phyloP scores from a whole-genome alignment of 1,139 yeast species.

The Geotrichum siamense region DNA sequence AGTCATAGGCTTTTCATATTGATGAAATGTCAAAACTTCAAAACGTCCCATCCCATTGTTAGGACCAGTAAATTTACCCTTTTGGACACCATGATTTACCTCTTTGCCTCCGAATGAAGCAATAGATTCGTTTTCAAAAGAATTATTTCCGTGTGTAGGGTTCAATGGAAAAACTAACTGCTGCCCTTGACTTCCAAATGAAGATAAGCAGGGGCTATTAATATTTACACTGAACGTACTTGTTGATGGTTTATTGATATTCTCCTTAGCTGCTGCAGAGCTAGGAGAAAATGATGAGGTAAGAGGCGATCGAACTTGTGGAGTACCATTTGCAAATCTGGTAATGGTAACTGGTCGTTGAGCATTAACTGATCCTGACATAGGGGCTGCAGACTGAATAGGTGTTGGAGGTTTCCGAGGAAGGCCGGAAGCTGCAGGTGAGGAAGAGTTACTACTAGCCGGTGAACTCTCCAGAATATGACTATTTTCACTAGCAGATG shows the following conservation, averaged over 20 bases:
- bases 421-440: background rate
- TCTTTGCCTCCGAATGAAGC: slow-evolving; percentile 13
- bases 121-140: slow-evolving; percentile 16
- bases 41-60: slow-evolving; percentile 17
- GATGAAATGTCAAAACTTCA: slow-evolving; percentile 18
- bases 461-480: background rate
- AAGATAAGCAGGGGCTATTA: slow-evolving; percentile 6
- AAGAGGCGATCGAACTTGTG: slow-evolving; percentile 8
- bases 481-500: slow-evolving; percentile 12
- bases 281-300: slow-evolving; percentile 10
- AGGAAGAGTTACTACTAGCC: slow-evolving; percentile 8
- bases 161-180: slow-evolving; percentile 18
- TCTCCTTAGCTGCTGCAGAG: slow-evolving; percentile 12
- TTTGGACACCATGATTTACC: slow-evolving; percentile 1
- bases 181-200: slow-evolving; percentile 19
- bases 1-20: slow-evolving; percentile 16
- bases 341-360: slow-evolving; percentile 3
- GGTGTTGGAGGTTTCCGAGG: slow-evolving; percentile 13
- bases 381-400: background rate
- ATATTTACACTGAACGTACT: slow-evolving; percentile 11
- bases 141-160: slow-evolving; percentile 4
- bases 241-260: slow-evolving; percentile 6
- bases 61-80: slow-evolving; percentile 5
- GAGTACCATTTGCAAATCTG: slow-evolving; percentile 3
- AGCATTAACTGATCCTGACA: slow-evolving; percentile 4